phyloP scores from a whole-genome alignment of 352 stramenopile species.

The Globisporangium uncinulatum region DNA sequence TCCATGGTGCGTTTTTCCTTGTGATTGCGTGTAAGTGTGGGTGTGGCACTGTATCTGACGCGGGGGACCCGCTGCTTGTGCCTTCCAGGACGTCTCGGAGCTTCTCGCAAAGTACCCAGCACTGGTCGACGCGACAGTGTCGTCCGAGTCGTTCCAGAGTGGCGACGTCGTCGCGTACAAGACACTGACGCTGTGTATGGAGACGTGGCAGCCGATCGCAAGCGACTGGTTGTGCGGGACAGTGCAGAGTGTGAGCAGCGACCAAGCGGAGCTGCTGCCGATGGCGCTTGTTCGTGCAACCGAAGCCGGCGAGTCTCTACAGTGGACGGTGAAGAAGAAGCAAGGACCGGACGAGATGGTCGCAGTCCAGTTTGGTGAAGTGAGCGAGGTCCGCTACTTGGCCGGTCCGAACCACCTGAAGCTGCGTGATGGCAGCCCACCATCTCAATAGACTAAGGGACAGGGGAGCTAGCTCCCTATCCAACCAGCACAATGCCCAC shows the following conservation, averaged over 20 bases:
- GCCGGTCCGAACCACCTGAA: conserved; percentile 26
- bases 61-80: background rate
- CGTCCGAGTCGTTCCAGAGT: conserved; percentile 14
- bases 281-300: conserved; percentile 2
- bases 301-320: conserved; percentile 1
- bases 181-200: conserved; percentile 65
- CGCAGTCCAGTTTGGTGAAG: conserved; percentile 18
- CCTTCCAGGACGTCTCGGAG: conserved; percentile 19
- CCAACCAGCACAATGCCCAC: no score
- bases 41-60: background rate
- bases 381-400: conserved; percentile 52
- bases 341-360: background rate
- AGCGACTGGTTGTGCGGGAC: conserved; percentile 63
- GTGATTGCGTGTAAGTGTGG: background rate
- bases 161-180: conserved; percentile 68
- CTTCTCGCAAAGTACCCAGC: conserved; percentile 27
- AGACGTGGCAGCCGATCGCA: conserved; percentile 69
- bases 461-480: background rate
- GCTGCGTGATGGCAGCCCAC: background rate
- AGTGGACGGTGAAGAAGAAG: conserved; percentile 11
- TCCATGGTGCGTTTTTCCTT: background rate
- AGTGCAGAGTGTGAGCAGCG: conserved; percentile 12
- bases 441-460: background rate
- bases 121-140: conserved; percentile 5
- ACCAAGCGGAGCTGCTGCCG: conserved; percentile 1